Base-by-base conservation (phyloP, 768 basidiomycete genomes). In the Dacryopinax primogenitus region DNA sequence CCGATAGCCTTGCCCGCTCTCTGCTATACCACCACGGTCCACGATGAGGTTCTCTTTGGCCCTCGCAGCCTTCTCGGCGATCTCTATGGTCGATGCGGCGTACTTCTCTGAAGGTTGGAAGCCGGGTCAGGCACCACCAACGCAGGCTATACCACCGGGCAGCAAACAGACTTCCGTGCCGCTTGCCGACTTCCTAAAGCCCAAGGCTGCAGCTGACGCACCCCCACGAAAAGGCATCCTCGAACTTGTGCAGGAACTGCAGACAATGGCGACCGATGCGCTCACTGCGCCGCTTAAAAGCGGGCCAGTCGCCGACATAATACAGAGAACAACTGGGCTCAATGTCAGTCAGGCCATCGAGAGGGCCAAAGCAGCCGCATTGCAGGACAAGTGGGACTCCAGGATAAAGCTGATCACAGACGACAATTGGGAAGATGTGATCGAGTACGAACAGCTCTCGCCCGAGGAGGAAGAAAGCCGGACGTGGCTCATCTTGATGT, bases 61-160 rank as follows among this genome's bases (percentile, higher is more conserved):
- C 41, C 62, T 71, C 65, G 66, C 78, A 58, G 73, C 75, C 63
- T 71, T 78, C 66, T 73, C 74, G 63, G 73, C 76, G 63, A 66
- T 69, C 0, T 74, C 77, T 26, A 77, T 74, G 45, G 75, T 33
- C 26, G 45, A 76, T 62, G 88, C 87, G 3, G 64, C 47, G 68
- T 90, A 90, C 74, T 86, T 90, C 74, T 90, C 88, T 2, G 77
- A 78, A 33, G 90, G 90, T n/a, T 92, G 90, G 90, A 71, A 77
- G 32, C 90, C 90, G 1, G 89, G 88, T 32, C 85, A 90, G 71
- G 77, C 83, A 0, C 77, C 1, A 72, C 76, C 3, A 69, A 72
- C 30, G 67, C 69, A 26, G 68, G 66, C 23, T 64, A 66, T 45
- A 63, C 39, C 37, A 36, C 69, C 39, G 69, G 21, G 66, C 73